These are phyloP conservation scores for Ascochyta clinopodiicola DNA, from an alignment of 2,329 filamentous ascomycete genomes.

Conservation along the genomic window DNA sequence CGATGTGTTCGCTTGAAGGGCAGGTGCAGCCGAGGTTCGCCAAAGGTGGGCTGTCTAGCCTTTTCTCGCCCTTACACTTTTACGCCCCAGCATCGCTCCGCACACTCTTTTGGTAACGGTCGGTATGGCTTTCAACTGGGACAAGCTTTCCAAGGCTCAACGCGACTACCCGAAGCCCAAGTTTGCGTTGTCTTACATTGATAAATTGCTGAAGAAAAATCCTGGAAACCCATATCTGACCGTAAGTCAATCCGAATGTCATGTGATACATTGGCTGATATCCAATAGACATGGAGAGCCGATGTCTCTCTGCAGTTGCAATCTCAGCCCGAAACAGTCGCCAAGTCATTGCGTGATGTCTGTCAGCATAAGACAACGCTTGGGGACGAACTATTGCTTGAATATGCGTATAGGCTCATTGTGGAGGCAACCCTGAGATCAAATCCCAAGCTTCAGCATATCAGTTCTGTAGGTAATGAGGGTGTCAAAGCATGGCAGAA, in stretches of 20 bases:
- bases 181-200: constrained; percentile 41
- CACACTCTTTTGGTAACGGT: constrained; percentile 1
- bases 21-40: constrained; percentile 23
- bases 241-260: constrained; percentile 20
- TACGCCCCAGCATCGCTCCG: constrained; percentile 4
- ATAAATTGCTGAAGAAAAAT: constrained; percentile 45
- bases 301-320: constrained; percentile 32
- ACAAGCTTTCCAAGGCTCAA: constrained; percentile 41
- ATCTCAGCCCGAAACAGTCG: constrained; percentile 15
- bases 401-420: constrained; percentile 35
- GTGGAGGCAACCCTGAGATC: constrained; percentile 27
- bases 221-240: constrained; percentile 46
- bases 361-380: constrained; percentile 31
- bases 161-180: constrained; percentile 45
- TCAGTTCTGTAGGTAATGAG: constrained; percentile 28
- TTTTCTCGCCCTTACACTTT: constrained; percentile 20
- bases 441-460: not conserved
- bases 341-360: constrained; percentile 23
- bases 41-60: constrained; percentile 23
- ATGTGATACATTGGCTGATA: constrained; percentile 4
- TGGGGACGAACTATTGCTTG: constrained; percentile 35
- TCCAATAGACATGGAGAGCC: constrained; percentile 41
- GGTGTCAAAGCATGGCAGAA: constrained; percentile 38
- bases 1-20: not conserved
- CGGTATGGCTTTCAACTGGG: constrained; percentile 46